phyloP scores from a whole-genome alignment of 2,329 filamentous ascomycete genomes.

The Cladobotryum mycophilum region DNA sequence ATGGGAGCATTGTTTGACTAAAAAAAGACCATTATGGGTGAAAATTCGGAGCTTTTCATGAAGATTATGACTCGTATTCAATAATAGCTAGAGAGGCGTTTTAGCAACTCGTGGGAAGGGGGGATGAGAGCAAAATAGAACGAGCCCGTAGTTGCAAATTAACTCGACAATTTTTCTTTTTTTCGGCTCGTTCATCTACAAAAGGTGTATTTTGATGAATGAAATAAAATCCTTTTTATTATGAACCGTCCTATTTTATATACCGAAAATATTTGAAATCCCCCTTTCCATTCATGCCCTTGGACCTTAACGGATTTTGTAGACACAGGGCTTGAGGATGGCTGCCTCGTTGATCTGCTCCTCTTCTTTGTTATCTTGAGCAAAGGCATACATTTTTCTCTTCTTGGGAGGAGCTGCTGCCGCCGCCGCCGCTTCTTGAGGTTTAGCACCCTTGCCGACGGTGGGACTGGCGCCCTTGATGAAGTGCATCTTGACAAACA shows the following conservation, averaged over 20 bases:
- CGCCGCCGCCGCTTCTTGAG: constrained; percentile 44
- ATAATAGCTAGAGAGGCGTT: constrained; percentile 3
- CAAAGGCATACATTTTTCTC: constrained; percentile 46
- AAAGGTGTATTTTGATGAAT: not conserved
- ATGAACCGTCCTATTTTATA: no score
- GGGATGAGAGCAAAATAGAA: constrained; percentile 2
- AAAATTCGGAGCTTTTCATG: not conserved
- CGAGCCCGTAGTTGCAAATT: no score
- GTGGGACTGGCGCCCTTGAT: constrained; percentile 71
- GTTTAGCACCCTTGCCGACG: constrained; percentile 65
- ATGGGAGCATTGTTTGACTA: constrained; percentile 1
- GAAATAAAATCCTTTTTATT: not conserved
- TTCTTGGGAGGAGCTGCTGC: constrained; percentile 29
- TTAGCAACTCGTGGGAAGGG: not conserved
- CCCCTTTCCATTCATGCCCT: not conserved
- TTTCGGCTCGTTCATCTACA: no score
- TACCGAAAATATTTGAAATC: no score
- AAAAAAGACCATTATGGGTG: not conserved
- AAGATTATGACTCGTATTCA: not conserved
- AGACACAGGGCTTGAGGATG: constrained; percentile 88
- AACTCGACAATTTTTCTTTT: no score
- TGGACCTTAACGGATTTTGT: constrained; percentile 67
- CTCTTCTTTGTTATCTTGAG: constrained; percentile 48
- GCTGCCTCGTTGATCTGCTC: constrained; percentile 56
- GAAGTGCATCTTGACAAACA: constrained; percentile 98